phyloP scores from a whole-genome alignment of 2,329 filamentous ascomycete genomes.

The Colletotrichum theobromicola region DNA sequence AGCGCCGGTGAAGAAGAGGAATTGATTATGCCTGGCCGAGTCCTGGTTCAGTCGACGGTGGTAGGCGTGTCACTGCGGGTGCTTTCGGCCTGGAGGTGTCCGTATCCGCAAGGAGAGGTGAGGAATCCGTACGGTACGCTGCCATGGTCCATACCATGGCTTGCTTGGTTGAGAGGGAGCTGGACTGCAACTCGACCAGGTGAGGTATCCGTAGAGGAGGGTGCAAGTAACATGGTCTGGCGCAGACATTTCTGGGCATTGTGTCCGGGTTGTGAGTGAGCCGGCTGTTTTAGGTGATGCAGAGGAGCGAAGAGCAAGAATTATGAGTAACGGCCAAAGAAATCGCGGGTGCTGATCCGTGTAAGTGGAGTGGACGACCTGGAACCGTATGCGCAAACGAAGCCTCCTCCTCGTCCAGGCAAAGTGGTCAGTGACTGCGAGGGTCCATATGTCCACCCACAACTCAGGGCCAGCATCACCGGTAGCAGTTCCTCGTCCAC shows the following conservation, averaged over 20 bases:
- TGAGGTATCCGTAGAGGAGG: background rate
- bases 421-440: background rate
- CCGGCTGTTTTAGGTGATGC: background rate
- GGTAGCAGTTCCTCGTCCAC: background rate
- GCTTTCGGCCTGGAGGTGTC: background rate
- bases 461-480: background rate
- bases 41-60: background rate
- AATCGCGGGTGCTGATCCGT: background rate
- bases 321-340: background rate
- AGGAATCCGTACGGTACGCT: background rate
- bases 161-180: background rate
- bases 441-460: background rate
- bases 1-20: slow-evolving; percentile 6
- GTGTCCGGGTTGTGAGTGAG: background rate
- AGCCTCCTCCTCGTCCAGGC: background rate
- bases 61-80: background rate
- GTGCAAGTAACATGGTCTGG: background rate
- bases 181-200: background rate
- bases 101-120: background rate
- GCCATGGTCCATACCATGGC: background rate
- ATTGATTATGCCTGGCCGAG: slow-evolving; percentile 5
- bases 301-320: background rate
- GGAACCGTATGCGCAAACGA: background rate
- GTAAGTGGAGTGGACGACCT: slow-evolving; percentile 1
- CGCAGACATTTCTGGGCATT: background rate